Base-by-base conservation (phyloP, 1,284 basidiomycete genomes). In the Taiwanofungus camphoratus region DNA sequence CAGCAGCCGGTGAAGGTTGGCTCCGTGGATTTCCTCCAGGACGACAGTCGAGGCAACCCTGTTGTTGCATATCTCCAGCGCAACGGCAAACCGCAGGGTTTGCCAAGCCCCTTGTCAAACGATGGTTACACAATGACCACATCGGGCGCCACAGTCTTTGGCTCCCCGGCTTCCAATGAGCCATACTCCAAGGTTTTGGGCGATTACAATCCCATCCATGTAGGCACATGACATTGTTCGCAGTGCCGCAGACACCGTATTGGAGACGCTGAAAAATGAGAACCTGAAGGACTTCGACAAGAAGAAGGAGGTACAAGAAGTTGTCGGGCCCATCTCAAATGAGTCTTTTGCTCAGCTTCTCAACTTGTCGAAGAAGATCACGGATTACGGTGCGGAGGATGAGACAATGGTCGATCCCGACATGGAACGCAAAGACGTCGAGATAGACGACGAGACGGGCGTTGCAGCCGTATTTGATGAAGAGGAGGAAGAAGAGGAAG, bases 391-490 rank as follows among this genome's bases (percentile, higher is more conserved):
- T 32, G 87, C 82, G 2, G 91, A 95, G 57, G 91, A 93, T 48
- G 90, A 92, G 61, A 67, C 72, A 11, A 74, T 77, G 64, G 77
- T 67, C 1, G 85, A 87, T 57, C 82, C 85, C 1, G 87, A 88
- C 53, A 73, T 77, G 67, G 87, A 88, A 60, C 69, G 75, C 39
- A 83, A 83, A 59, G 87, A 87, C 26, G 85, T 79, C 0, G 85
- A 88, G 55, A 92, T 91, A 51, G 92, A 94, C 50, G 92, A 94
- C 41, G 93, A 96, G 55, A 82, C 88, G 45, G 93, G 94, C 19
- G 94, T 98, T 2, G 94, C 92, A 0, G 93, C 98, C 4, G 85
- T 95, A 8, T 98, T 97, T 50, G 95, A 96, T 54, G 94, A 97
- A 54, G 93, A 97, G 52, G 94, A 93, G 49, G 79, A 89, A 53